Percentiles rank a stretch among this genome's conserved stretches.
Evolutionary conservation across 805 yeast species (phyloP).

Genomic region (Nakazawaea wyomingensis): DNA sequence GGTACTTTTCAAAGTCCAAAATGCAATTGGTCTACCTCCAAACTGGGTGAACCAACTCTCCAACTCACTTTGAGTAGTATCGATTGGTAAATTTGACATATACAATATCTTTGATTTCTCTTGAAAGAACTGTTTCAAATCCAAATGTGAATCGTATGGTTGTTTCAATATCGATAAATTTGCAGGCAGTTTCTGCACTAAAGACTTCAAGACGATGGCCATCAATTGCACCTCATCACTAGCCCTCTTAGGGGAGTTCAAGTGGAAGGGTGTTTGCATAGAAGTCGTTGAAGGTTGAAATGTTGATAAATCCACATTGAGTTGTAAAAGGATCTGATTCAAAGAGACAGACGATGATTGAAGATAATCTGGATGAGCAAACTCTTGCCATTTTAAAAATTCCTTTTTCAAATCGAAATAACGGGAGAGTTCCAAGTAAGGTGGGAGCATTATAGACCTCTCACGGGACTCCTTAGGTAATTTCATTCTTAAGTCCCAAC

Average conservation of each 20-base stretch:
- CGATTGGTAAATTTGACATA: conserved; percentile 74
- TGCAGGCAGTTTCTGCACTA: conserved; percentile 43
- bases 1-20: conserved; percentile 70
- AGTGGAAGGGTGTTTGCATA: conserved; percentile 14
- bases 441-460: conserved; percentile 64
- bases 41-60: conserved; percentile 89
- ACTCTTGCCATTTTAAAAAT: conserved; percentile 61
- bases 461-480: conserved; percentile 80
- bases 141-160: conserved; percentile 77
- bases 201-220: conserved; percentile 37
- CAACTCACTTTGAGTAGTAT: conserved; percentile 84
- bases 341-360: conserved; percentile 23
- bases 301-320: conserved; percentile 19
- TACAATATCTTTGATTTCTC: conserved; percentile 78
- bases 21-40: conserved; percentile 82
- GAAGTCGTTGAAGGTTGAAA: conserved; percentile 13
- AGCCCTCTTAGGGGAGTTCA: conserved; percentile 36
- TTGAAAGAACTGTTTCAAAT: conserved; percentile 56
- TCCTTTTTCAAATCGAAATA: conserved; percentile 75
- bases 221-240: conserved; percentile 41
- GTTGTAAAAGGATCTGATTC: conserved; percentile 17
- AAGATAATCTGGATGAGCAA: conserved; percentile 48
- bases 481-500: conserved; percentile 71
- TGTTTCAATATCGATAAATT: conserved; percentile 53
- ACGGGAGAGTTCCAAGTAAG: conserved; percentile 68